A percentile compares a stretch with the other conserved stretches of the same genome.
Conservation (phyloP, 1,139 yeast species). For the Debaryomyces coudertii region DNA sequence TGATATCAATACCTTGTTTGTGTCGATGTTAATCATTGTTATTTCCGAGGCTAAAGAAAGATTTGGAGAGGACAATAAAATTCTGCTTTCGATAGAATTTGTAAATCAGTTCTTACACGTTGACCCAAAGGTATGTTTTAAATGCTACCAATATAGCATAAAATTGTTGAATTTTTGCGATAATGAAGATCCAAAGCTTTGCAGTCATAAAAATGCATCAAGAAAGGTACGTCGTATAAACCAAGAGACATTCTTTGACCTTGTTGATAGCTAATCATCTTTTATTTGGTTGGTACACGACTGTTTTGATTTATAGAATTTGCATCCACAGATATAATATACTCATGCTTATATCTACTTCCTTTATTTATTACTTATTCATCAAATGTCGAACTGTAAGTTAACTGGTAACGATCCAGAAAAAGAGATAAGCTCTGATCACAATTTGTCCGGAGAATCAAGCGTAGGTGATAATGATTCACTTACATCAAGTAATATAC, state of each 20-base stretch:
- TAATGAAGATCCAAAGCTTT: slow-evolving; percentile 30
- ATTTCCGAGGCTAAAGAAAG: slow-evolving; percentile 33
- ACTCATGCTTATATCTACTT: neutral
- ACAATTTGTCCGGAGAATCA: slow-evolving; percentile 7
- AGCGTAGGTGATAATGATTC: slow-evolving; percentile 6
- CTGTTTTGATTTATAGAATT: slow-evolving; percentile 1
- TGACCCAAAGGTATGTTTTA: slow-evolving; percentile 25
- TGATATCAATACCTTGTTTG: slow-evolving; percentile 39
- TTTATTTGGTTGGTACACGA: slow-evolving; percentile 8
- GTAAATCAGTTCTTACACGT: slow-evolving; percentile 2
- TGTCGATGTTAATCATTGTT: slow-evolving; percentile 34
- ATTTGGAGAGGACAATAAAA: slow-evolving; percentile 20
- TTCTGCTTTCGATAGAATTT: slow-evolving; percentile 25
- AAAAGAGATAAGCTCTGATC: neutral
- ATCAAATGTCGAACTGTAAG: neutral
- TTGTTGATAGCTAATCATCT: slow-evolving; percentile 17
- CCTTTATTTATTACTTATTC: neutral
- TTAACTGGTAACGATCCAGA: neutral
- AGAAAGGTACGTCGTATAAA: slow-evolving; percentile 27
- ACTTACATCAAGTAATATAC: slow-evolving; percentile 5
- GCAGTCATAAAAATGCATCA: slow-evolving; percentile 35
- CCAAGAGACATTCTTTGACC: slow-evolving; percentile 19
- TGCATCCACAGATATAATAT: slow-evolving; percentile 15
- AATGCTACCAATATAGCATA: slow-evolving; percentile 39
- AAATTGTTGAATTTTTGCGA: slow-evolving; percentile 32